phyloP scores from a whole-genome alignment of 2,329 filamentous ascomycete species.

The Fusarium longipes region DNA sequence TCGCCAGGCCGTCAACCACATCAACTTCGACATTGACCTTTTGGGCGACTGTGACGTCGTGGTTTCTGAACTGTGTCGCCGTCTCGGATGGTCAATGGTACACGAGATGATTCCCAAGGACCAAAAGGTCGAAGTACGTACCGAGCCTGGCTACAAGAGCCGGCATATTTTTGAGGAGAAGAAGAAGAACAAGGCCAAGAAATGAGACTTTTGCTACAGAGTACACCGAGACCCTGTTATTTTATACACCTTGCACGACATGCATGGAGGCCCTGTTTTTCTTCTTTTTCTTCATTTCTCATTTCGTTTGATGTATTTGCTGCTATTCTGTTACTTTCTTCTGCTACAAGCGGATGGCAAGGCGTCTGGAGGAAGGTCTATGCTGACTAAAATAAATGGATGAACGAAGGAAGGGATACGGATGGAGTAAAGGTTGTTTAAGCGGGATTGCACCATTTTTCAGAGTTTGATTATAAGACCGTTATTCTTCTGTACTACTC shows the following conservation, averaged over 20 bases:
- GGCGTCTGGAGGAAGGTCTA: slow-evolving; percentile 38
- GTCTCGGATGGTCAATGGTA: slow-evolving; percentile 81
- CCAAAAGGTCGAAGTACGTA: slow-evolving; percentile 68
- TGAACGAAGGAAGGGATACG: slow-evolving; percentile 12
- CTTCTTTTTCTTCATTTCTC: too few relatives aligned
- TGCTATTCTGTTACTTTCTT: slow-evolving; percentile 8
- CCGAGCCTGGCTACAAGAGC: slow-evolving; percentile 50
- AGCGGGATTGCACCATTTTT: not conserved
- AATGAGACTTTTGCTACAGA: not conserved
- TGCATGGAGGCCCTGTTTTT: not conserved
- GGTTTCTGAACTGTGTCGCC: slow-evolving; percentile 84
- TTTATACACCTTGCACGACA: not conserved
- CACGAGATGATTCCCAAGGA: slow-evolving; percentile 85
- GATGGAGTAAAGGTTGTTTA: slow-evolving; percentile 34
- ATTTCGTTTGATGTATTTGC: slow-evolving; percentile 7
- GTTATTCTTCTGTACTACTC: not conserved
- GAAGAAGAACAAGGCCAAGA: slow-evolving; percentile 11
- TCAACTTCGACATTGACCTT: slow-evolving; percentile 96
- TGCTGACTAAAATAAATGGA: slow-evolving; percentile 24
- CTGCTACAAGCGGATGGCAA: slow-evolving; percentile 32
- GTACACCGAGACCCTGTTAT: too few relatives aligned
- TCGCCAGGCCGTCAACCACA: slow-evolving; percentile 83
- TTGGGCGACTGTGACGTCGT: slow-evolving; percentile 95
- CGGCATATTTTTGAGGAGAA: slow-evolving; percentile 53
- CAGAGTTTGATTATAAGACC: slow-evolving; percentile 1